These are phyloP conservation scores for Phytophthora megakarya DNA, from an alignment of 352 stramenopile genomes.

Conservation along the genomic window DNA sequence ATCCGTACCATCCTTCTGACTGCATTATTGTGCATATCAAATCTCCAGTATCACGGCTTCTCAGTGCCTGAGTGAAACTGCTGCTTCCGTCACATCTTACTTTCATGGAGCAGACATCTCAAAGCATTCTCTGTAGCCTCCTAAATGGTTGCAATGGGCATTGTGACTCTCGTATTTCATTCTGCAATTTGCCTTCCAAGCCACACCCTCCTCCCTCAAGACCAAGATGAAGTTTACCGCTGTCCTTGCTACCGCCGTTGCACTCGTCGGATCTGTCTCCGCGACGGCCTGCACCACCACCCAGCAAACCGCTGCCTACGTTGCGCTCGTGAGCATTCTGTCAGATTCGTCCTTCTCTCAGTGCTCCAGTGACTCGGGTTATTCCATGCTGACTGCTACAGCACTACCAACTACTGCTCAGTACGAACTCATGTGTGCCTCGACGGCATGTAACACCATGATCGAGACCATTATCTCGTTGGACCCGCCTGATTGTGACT, in stretches of 20 bases:
- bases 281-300: slow-evolving; percentile 27
- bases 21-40: too few relatives aligned
- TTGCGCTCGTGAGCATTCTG: slow-evolving; percentile 27
- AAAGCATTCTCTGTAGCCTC: too few relatives aligned
- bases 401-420: slow-evolving; percentile 26
- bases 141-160: too few relatives aligned
- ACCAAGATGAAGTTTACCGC: slow-evolving; percentile 46
- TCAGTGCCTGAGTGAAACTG: too few relatives aligned
- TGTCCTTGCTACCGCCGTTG: slow-evolving; percentile 29
- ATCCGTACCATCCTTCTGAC: too few relatives aligned
- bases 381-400: slow-evolving; percentile 33
- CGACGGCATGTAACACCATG: slow-evolving; percentile 29
- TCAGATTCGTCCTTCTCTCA: background rate
- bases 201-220: slow-evolving; percentile 15
- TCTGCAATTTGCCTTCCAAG: slow-evolving; percentile 36
- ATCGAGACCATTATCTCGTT: slow-evolving; percentile 11
- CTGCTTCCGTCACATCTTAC: too few relatives aligned
- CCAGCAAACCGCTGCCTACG: slow-evolving; percentile 33
- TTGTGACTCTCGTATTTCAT: too few relatives aligned
- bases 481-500: slow-evolving; percentile 18
- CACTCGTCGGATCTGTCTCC: slow-evolving; percentile 36
- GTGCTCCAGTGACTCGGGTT: slow-evolving; percentile 29
- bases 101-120: too few relatives aligned
- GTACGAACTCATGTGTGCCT: slow-evolving; percentile 30
- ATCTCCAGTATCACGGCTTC: too few relatives aligned